phyloP scores from a whole-genome alignment of 2,329 filamentous ascomycete genomes.

The Diaporthe sp. region DNA sequence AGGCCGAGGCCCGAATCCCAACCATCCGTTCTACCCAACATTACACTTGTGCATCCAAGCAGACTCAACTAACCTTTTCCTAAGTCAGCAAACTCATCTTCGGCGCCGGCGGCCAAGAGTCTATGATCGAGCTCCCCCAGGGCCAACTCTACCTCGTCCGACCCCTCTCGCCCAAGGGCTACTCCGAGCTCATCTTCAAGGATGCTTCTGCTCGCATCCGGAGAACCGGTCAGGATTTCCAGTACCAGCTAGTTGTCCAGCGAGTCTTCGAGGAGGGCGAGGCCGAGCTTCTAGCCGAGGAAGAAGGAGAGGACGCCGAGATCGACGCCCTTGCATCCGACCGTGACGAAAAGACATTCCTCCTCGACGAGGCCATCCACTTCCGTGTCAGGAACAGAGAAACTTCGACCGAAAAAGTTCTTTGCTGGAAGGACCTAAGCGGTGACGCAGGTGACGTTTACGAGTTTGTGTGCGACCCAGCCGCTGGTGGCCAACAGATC shows the following conservation, averaged over 20 bases:
- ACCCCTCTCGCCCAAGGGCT: slow-evolving; percentile 94
- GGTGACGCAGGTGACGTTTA: slow-evolving; percentile 96
- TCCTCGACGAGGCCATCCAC: slow-evolving; percentile 92
- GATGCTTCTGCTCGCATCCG: slow-evolving; percentile 94
- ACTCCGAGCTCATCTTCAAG: slow-evolving; percentile 98
- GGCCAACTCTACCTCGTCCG: slow-evolving; percentile 98
- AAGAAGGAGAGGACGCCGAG: slow-evolving; percentile 86
- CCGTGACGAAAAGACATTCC: slow-evolving; percentile 96
- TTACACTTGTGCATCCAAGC: neutral
- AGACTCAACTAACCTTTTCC: slow-evolving; percentile 34
- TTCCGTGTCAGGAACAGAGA: slow-evolving; percentile 88
- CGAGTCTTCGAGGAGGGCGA: slow-evolving; percentile 98
- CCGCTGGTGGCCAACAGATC: slow-evolving; percentile 78
- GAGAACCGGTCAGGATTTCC: slow-evolving; percentile 92
- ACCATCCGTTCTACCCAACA: slow-evolving; percentile 5
- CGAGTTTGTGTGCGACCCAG: slow-evolving; percentile 93
- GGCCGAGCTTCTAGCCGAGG: slow-evolving; percentile 89
- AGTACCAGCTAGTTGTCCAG: slow-evolving; percentile 97
- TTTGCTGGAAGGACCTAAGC: slow-evolving; percentile 95
- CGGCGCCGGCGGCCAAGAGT: slow-evolving; percentile 87
- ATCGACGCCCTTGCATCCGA: slow-evolving; percentile 81
- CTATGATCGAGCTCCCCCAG: slow-evolving; percentile 93
- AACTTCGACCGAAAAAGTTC: slow-evolving; percentile 80
- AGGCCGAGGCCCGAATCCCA: neutral
- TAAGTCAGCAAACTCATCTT: slow-evolving; percentile 94